These are phyloP conservation scores for Aspergillus fructus DNA, from an alignment of 2,329 filamentous ascomycete genomes.

Conservation along the genomic window DNA sequence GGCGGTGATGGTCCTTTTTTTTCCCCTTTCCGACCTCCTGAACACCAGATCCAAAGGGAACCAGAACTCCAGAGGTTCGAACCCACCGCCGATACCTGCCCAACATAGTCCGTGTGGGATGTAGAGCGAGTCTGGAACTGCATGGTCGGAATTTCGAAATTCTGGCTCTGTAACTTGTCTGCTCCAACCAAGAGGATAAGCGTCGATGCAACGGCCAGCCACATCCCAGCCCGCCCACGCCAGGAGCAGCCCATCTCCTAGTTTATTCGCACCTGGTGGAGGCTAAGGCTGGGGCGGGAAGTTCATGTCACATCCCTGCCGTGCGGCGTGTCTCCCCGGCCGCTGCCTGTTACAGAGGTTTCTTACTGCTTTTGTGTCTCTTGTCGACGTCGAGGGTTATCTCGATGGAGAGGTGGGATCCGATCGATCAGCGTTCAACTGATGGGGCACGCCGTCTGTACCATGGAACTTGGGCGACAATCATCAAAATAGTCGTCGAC, in stretches of 20 bases:
- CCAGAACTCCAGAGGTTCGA: background rate
- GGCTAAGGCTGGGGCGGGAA: conserved; percentile 3
- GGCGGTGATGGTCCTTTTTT: background rate
- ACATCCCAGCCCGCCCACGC: conserved; percentile 5
- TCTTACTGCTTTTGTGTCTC: background rate
- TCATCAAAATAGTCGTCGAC: background rate
- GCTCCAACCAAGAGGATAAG: background rate
- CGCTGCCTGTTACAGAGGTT: background rate
- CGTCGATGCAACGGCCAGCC: conserved; percentile 8
- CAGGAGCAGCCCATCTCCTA: background rate
- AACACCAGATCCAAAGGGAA: conserved; percentile 2
- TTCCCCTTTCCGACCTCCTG: background rate
- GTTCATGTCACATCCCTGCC: conserved; percentile 9
- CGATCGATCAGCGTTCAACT: conserved; percentile 11
- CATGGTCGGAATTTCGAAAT: background rate
- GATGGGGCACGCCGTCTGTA: conserved; percentile 5
- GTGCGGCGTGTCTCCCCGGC: background rate
- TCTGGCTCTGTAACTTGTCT: background rate
- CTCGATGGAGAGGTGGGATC: conserved; percentile 9
- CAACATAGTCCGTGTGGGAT: conserved; percentile 15
- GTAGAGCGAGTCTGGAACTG: conserved; percentile 1
- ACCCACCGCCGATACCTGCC: conserved; percentile 17
- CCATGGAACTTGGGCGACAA: conserved; percentile 1
- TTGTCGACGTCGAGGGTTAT: background rate
- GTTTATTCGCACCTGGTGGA: background rate